Percentiles rank a stretch among this genome's conserved stretches.
phyloP scores from a whole-genome alignment of 257 asterid species.

The Nyctanthes arbortristis region DNA sequence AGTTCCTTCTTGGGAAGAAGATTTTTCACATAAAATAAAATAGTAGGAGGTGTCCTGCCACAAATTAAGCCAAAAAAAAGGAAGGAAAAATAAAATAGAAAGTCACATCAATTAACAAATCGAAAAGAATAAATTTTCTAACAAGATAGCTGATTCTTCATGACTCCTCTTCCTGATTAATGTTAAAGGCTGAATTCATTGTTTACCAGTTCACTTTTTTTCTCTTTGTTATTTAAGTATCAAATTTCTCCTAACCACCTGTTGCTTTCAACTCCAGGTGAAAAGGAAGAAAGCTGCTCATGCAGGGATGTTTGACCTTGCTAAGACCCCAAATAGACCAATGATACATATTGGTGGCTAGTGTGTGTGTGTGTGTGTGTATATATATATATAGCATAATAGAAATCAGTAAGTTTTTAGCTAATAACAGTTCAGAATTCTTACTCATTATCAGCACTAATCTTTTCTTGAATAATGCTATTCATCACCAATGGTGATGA shows the following conservation, averaged over 20 bases:
- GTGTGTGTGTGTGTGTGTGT: too few species aligned
- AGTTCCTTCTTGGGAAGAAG: too few species aligned
- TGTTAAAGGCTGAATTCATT: background rate
- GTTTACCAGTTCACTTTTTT: too few species aligned
- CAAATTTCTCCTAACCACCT: too few species aligned
- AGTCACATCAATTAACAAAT: background rate
- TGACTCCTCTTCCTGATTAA: background rate
- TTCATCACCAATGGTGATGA: too few species aligned
- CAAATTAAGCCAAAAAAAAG: too few species aligned
- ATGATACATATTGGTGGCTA: conserved; percentile 98
- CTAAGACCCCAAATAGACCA: conserved; percentile 93
- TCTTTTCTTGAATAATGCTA: too few species aligned
- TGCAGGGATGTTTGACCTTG: conserved; percentile 94
- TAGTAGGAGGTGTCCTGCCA: background rate
- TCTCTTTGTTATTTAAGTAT: background rate
- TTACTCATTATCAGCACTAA: background rate
- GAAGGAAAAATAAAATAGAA: too few species aligned
- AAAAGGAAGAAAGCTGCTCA: conserved; percentile 95
- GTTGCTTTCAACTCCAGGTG: conserved; percentile 48
- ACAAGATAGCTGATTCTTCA: background rate
- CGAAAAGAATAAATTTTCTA: background rate
- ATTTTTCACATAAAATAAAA: background rate
- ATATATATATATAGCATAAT: conserved; percentile 17
- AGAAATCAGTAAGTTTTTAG: conserved; percentile 13
- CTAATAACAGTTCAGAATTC: conserved; percentile 9